These are phyloP conservation scores for Botryotinia calthae DNA, from an alignment of 2,329 filamentous ascomycete species.

Conservation along the genomic window DNA sequence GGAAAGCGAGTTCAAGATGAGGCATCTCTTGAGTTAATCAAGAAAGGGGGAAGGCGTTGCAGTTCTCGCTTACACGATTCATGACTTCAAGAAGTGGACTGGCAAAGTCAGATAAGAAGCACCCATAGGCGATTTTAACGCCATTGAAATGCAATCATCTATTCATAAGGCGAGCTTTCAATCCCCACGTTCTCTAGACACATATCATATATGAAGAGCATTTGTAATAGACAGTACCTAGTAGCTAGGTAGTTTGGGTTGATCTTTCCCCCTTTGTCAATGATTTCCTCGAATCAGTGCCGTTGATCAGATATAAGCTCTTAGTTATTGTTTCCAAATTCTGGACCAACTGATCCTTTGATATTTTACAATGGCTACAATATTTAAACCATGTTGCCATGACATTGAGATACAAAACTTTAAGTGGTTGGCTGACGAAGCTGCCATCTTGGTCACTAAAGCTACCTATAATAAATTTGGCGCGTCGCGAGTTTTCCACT, in stretches of 20 bases:
- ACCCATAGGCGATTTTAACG: not conserved
- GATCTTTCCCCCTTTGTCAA: not conserved
- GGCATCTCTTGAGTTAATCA: not conserved
- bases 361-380: not conserved
- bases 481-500: conserved; percentile 22
- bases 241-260: not conserved
- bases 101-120: not conserved
- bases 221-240: not conserved
- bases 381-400: not conserved
- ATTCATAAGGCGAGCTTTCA: not conserved
- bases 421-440: not conserved
- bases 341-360: not conserved
- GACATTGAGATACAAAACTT: not conserved
- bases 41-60: not conserved
- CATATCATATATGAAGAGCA: not conserved
- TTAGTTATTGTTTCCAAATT: not conserved
- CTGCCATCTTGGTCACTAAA: not conserved
- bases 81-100: not conserved
- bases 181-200: not conserved
- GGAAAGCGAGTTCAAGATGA: not conserved
- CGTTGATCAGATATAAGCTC: not conserved
- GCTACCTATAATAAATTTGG: not conserved
- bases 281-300: not conserved
- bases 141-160: not conserved
- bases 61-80: not conserved